Conservation (phyloP, 495 filamentous ascomycete genomes). For the Alectoria sarmentosa region DNA sequence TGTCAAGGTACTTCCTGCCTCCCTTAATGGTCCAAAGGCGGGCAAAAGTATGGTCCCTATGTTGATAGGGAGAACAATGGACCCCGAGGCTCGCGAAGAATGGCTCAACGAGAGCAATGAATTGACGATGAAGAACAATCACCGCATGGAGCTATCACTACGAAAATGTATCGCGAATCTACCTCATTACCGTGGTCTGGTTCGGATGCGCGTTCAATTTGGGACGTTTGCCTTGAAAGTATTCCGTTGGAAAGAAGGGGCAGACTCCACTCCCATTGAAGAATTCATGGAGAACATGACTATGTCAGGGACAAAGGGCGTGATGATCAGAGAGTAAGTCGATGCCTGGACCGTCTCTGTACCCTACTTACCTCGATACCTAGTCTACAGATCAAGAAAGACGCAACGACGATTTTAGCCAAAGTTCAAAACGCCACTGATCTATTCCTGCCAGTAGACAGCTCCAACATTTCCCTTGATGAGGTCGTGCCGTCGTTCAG, state of each 20-base stretch:
- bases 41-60: slow-evolving; percentile 12
- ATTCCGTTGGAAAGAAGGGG: slow-evolving; percentile 36
- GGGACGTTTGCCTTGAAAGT: slow-evolving; percentile 45
- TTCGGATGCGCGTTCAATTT: slow-evolving; percentile 51
- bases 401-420: slow-evolving; percentile 25
- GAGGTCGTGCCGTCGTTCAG: slow-evolving; percentile 31
- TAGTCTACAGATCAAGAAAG: slow-evolving; percentile 22
- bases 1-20: slow-evolving; percentile 11
- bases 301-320: slow-evolving; percentile 34
- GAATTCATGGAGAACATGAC: slow-evolving; percentile 45
- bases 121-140: slow-evolving; percentile 23
- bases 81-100: not conserved
- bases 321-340: slow-evolving; percentile 36
- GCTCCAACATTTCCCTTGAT: slow-evolving; percentile 30
- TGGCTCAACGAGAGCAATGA: slow-evolving; percentile 3
- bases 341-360: not conserved
- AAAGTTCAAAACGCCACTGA: slow-evolving; percentile 30
- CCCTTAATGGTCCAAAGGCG: not conserved
- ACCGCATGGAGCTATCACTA: slow-evolving; percentile 28
- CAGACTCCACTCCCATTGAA: slow-evolving; percentile 34
- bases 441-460: slow-evolving; percentile 42
- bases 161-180: slow-evolving; percentile 31
- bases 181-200: slow-evolving; percentile 33
- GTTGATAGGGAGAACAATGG: slow-evolving; percentile 14
- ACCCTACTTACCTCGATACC: not conserved